These are phyloP conservation scores for Rauvolfia tetraphylla DNA, from an alignment of 257 asterid genomes.

Conservation along the genomic window DNA sequence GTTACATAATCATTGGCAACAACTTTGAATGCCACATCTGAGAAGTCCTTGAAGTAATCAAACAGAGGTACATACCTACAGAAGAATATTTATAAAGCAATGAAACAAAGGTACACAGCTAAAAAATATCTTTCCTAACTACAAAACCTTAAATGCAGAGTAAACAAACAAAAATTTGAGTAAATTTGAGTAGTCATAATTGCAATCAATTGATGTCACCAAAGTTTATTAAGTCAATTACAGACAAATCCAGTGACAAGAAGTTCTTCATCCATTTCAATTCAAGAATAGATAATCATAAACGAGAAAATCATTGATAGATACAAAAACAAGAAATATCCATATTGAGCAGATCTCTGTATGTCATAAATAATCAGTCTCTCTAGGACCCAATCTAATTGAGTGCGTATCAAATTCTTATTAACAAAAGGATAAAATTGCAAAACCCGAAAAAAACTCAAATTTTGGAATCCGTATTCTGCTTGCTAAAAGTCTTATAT, in stretches of 20 bases:
- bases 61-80: conserved; percentile 74
- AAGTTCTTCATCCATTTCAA: background rate
- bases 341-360: background rate
- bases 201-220: background rate
- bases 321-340: background rate
- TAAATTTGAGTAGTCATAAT: background rate
- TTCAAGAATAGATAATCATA: background rate
- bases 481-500: background rate
- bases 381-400: background rate
- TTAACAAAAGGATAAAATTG: background rate
- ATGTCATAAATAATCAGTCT: background rate
- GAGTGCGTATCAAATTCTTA: background rate
- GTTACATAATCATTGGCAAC: conserved; percentile 87
- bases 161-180: background rate
- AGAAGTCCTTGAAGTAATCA: conserved; percentile 76
- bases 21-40: conserved; percentile 78
- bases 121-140: background rate
- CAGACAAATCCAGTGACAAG: background rate
- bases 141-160: conserved; percentile 1
- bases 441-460: background rate
- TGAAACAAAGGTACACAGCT: background rate
- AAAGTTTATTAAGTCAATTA: background rate
- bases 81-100: conserved; percentile 1
- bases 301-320: background rate
- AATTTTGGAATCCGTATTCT: background rate